Conservation (phyloP, 176 grass and related monocot genomes). For the Oryza meridionalis region DNA sequence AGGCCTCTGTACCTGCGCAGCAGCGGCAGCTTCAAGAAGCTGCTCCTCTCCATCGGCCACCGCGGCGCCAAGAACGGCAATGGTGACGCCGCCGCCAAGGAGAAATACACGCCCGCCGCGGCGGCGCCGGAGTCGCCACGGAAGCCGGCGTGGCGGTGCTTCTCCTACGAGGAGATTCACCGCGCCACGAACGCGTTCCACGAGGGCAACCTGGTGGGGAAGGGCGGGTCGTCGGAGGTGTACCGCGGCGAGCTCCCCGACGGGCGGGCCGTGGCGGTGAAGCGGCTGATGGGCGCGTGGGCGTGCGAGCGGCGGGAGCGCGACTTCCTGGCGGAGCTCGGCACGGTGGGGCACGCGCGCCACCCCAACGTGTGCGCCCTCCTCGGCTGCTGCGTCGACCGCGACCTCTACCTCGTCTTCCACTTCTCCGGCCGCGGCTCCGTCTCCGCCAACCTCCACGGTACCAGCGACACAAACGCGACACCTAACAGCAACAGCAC, state of each 20-base stretch:
- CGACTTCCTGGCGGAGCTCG: constrained; percentile 89
- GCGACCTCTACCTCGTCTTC: constrained; percentile 82
- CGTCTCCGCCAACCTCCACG: constrained; percentile 84
- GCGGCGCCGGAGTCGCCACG: constrained; percentile 9
- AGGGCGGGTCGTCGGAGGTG: constrained; percentile 86
- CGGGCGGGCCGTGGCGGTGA: constrained; percentile 72
- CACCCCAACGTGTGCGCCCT: constrained; percentile 88
- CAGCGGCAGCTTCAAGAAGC: constrained; percentile 45
- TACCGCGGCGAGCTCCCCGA: constrained; percentile 72
- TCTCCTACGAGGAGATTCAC: constrained; percentile 71
- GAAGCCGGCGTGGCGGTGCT: constrained; percentile 66
- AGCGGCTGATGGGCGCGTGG: constrained; percentile 59
- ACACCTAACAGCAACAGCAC: too few relatives aligned
- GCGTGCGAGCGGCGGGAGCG: constrained; percentile 82
- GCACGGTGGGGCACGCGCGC: constrained; percentile 70
- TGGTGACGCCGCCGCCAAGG: neutral
- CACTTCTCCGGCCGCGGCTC: constrained; percentile 76
- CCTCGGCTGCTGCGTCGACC: constrained; percentile 86
- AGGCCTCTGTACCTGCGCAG: constrained; percentile 32
- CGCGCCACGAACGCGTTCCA: constrained; percentile 61
- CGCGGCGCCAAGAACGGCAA: neutral
- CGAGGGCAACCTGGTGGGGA: constrained; percentile 79
- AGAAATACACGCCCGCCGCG: neutral
- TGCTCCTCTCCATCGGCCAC: constrained; percentile 47
- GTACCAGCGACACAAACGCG: neutral